Evolutionary conservation across 176 grass and related monocot species (phyloP).

Genomic region (Phoenix dactylifera): DNA sequence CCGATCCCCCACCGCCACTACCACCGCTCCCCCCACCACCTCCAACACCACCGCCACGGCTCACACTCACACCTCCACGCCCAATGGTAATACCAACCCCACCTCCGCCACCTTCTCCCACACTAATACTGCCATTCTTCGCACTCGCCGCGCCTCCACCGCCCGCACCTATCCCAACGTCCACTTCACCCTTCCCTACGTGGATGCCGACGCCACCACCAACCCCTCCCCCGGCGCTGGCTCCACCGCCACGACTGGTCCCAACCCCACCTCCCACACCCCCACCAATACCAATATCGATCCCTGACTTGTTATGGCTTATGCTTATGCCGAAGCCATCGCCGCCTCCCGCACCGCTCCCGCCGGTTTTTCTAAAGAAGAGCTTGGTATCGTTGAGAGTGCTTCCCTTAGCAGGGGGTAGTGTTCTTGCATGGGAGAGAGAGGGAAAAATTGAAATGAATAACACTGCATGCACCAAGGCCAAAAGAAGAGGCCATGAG

Average conservation of each 20-base stretch:
- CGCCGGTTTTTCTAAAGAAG: conserved; percentile 17
- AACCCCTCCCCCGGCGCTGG: conserved; percentile 14
- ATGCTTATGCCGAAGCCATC: conserved; percentile 35
- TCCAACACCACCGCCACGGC: conserved; percentile 4
- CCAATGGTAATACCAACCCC: conserved; percentile 39
- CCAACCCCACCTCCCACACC: conserved; percentile 36
- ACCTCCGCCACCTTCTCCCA: conserved; percentile 5
- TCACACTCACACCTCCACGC: conserved; percentile 19
- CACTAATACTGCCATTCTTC: conserved; percentile 14
- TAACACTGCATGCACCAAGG: not conserved
- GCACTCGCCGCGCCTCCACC: conserved; percentile 25
- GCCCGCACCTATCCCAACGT: conserved; percentile 31
- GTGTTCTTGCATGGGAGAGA: conserved; percentile 14
- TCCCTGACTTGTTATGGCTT: conserved; percentile 22
- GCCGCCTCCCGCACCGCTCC: conserved; percentile 11
- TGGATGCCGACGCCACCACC: conserved; percentile 32
- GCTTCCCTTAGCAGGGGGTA: conserved; percentile 2
- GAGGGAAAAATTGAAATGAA: not conserved
- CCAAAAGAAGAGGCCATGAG: not conserved
- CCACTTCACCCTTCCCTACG: conserved; percentile 20
- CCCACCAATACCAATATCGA: conserved; percentile 21
- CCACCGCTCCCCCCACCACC: not conserved
- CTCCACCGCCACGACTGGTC: conserved; percentile 18
- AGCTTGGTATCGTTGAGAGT: conserved; percentile 20
- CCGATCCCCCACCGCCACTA: conserved; percentile 6